Evolutionary conservation across 352 stramenopile species (phyloP), one percentile per base, ranked within the genome.

Genomic region (Blastocystis sp.): DNA sequence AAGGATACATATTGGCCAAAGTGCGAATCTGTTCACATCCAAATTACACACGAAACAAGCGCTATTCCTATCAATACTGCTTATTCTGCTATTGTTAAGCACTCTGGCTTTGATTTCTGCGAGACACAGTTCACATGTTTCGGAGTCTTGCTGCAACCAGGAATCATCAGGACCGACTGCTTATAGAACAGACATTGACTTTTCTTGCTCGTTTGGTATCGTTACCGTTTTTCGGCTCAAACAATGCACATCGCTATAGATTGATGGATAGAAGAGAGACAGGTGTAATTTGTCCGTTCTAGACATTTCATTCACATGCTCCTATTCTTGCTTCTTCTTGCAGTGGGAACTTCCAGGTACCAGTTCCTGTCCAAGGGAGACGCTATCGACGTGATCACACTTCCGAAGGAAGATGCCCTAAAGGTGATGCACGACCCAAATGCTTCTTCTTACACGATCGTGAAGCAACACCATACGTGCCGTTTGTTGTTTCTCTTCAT

Each of bases 321-420:
- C 21, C 56, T 43, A 28, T 79, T 48, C 40, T 34, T 79, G 28
- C 60, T 62, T 23, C 40, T 79, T 62, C 2, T 61, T 2, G 28
- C 60, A 21, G 21, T 21, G n/a, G 56, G 21, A 23, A 38, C 69
- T 79, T 41, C 43, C 2, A 60, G 56, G 40, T 79, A 79, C 52
- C 69, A 79, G 38, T 79, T 64, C 56, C 23, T 79, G 7, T 28
- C 23, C 3, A 43, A 79, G 38, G 3, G 62, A 34, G 69, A 79
- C 19, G 38, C 60, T 41, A 79, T 79, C 60, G 48, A 79, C 5
- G 45, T 64, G 11, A 21, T 79, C 11, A 79, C 69, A 23, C 23
- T 79, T 9, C n/a, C 38, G 34, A 62, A 79, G 17, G 69, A 79
- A 43, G 69, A 79, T 45, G 69, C 45, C 10, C 10, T 10, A 11